Percentiles rank a stretch among this genome's conserved stretches.
These are phyloP conservation scores for Ceratocystiopsis brevicomis DNA, from an alignment of 2,329 filamentous ascomycete genomes.

Conservation along the genomic window DNA sequence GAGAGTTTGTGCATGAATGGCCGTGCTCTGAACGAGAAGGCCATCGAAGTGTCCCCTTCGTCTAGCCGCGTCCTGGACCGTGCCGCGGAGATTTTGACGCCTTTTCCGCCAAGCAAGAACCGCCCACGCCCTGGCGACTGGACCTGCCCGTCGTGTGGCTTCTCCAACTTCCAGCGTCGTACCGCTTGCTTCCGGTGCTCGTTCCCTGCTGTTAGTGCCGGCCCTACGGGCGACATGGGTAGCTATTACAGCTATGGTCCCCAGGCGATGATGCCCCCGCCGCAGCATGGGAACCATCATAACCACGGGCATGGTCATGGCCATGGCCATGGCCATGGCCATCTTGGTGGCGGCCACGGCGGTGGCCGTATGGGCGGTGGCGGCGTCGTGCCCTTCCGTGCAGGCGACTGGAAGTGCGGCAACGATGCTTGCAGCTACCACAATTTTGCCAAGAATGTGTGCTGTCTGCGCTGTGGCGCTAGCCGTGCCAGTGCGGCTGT, in stretches of 20 bases:
- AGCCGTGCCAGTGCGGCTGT: constrained; percentile 86
- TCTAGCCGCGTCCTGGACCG: constrained; percentile 93
- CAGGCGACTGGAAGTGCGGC: constrained; percentile 97
- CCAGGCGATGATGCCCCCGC: constrained; percentile 62
- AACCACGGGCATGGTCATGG: constrained; percentile 26
- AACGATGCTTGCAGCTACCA: constrained; percentile 95
- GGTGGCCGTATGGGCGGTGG: constrained; percentile 65
- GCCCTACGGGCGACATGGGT: constrained; percentile 44
- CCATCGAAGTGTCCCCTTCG: constrained; percentile 94
- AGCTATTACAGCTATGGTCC: constrained; percentile 52
- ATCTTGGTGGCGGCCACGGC: constrained; percentile 43
- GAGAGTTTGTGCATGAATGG: constrained; percentile 99
- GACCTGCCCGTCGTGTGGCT: constrained; percentile 96
- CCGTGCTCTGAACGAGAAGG: constrained; percentile 92
- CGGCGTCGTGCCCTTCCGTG: constrained; percentile 86
- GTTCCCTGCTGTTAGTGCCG: constrained; percentile 81
- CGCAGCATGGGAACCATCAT: constrained; percentile 48
- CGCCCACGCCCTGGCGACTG: constrained; percentile 91
- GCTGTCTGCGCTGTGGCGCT: constrained; percentile 87
- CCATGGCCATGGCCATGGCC: constrained; percentile 27
- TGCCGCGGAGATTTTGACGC: constrained; percentile 85
- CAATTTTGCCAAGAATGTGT: constrained; percentile 99
- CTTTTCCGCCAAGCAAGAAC: constrained; percentile 97
- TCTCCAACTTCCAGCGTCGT: constrained; percentile 97
- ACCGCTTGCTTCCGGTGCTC: constrained; percentile 98